Conservation (phyloP, 371 early-diverging fungal species). For the Basidiobolus meristosporus region DNA sequence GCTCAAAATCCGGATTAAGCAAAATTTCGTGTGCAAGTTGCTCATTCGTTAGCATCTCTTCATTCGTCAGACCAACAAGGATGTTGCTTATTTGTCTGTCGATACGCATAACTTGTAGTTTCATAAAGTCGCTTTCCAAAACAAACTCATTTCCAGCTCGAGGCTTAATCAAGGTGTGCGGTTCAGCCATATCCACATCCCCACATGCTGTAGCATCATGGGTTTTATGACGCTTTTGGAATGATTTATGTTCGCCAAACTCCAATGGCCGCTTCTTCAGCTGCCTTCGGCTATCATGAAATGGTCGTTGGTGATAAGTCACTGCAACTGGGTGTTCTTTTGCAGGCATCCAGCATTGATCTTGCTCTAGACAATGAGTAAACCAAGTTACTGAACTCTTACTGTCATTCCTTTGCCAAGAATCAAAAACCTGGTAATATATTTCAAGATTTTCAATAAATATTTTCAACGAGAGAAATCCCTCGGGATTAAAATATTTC, state of each 20-base stretch:
- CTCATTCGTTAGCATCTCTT: slow-evolving; percentile 23
- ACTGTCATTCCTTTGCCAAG: slow-evolving; percentile 49
- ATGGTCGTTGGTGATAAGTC: slow-evolving; percentile 19
- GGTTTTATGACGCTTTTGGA: slow-evolving; percentile 3
- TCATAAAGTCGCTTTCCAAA: neutral
- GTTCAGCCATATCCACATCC: no score
- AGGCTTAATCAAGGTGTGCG: no score
- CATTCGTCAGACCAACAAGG: neutral
- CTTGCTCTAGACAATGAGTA: slow-evolving; percentile 44
- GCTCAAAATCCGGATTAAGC: slow-evolving; percentile 48
- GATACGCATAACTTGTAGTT: neutral
- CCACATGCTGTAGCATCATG: slow-evolving; percentile 10
- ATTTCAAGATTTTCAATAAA: slow-evolving; percentile 25
- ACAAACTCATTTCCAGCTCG: neutral
- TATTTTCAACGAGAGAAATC: slow-evolving; percentile 3
- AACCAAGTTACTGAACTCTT: slow-evolving; percentile 30
- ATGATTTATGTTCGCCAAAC: slow-evolving; percentile 15
- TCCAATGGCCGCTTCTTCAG: slow-evolving; percentile 11
- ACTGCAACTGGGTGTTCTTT: slow-evolving; percentile 26
- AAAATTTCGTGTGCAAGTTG: slow-evolving; percentile 61
- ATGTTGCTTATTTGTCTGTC: slow-evolving; percentile 1
- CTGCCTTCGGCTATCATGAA: slow-evolving; percentile 25
- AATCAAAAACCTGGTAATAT: slow-evolving; percentile 37
- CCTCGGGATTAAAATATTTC: slow-evolving; percentile 5
- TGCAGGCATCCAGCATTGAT: slow-evolving; percentile 37